phyloP scores from a whole-genome alignment of 2,329 filamentous ascomycete species.

The Graphiopsis chlorocephala region DNA sequence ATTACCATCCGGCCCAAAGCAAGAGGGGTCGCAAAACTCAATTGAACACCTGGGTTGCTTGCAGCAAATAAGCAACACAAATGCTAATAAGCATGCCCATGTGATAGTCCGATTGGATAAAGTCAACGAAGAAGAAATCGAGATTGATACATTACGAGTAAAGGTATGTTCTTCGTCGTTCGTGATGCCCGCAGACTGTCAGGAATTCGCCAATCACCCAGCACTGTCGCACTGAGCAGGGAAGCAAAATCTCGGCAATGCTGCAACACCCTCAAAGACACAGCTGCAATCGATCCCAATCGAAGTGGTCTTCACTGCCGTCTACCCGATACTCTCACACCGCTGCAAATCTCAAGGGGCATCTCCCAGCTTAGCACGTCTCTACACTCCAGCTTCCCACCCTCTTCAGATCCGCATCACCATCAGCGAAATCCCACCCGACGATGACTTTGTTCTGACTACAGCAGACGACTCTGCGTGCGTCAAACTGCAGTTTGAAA shows the following conservation, averaged over 20 bases:
- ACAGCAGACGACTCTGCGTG: slow-evolving; percentile 88
- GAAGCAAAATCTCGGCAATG: background rate
- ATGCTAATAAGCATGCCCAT: background rate
- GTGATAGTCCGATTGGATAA: background rate
- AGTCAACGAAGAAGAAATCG: background rate
- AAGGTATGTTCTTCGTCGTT: background rate
- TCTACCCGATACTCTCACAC: background rate
- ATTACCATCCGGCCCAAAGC: background rate
- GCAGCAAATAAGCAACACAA: background rate
- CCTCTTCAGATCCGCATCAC: slow-evolving; percentile 61
- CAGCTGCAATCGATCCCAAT: background rate
- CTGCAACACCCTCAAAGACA: background rate
- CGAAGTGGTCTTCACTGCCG: background rate
- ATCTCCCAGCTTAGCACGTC: slow-evolving; percentile 20
- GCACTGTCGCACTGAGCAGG: background rate
- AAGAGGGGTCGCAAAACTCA: background rate
- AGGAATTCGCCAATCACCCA: background rate
- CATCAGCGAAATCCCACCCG: slow-evolving; percentile 95
- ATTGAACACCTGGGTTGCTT: background rate
- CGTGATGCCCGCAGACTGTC: background rate
- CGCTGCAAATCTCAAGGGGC: background rate
- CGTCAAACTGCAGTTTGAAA: slow-evolving; percentile 97
- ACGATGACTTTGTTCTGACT: slow-evolving; percentile 89
- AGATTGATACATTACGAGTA: slow-evolving; percentile 4
- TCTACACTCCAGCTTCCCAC: slow-evolving; percentile 34